Base-by-base conservation (phyloP, 1,284 basidiomycete genomes). In the Tilletia caries region DNA sequence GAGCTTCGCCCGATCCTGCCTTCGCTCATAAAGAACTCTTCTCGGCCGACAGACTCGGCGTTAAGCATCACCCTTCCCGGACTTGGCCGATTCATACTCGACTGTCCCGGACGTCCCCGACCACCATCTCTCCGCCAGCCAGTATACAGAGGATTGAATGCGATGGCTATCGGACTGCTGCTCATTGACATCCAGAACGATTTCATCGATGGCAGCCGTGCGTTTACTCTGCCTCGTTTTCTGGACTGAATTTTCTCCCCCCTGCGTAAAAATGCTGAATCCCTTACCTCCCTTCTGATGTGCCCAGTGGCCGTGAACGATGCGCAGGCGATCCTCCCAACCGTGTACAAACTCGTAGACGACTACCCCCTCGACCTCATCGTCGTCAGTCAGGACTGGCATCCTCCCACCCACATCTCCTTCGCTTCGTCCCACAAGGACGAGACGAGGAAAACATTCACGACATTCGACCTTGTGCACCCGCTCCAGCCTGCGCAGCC, bases 341-440 rank as follows among this genome's bases (percentile, higher is more conserved):
- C 25, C 15, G 12, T 73, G 2, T 20, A 29, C 48, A 43, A 50
- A 4, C 34, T 75, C 20, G 37, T 75, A 6, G 27, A 58, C 6
- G 43, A 54, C 25, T 18, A 48, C 23, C 27, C 50, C 23, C 69
- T 70, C 67, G 48, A 58, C 34, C 20, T 70, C 23, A 64, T 76
- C 50, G 69, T 71, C 20, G 69, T 67, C 8, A 70, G 69, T 23
- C 70, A 84, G 85, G 82, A 84, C 70, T 77, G 83, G 72, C 89
- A 91, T 79, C 89, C 89, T 0, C 75, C 76, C 3, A 77, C 83
- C 20, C 89, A 91, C 83, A 84, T 90, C 74, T 89, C 88, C 20
- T 91, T 91, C 82, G 88, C 88, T 0, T 86, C 86, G 4, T 84
- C 85, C n/a, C 88, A 89, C 79, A 76, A 75, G 67, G 65, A 64